Percentiles rank a stretch among this genome's conserved stretches.
phyloP scores from a whole-genome alignment of 2,329 filamentous ascomycete species.

The Penicillium sp. region DNA sequence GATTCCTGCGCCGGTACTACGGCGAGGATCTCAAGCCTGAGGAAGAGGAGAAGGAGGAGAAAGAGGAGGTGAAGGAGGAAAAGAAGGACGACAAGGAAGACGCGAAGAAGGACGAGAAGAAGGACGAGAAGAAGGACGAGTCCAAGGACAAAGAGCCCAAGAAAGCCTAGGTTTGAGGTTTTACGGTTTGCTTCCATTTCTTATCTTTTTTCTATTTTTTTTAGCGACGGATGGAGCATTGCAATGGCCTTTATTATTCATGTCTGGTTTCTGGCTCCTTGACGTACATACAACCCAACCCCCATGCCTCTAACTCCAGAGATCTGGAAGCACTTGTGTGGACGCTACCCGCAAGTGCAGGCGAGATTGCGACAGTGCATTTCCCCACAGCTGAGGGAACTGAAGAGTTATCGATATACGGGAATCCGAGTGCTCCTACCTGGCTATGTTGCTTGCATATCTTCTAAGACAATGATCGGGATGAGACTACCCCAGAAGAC shows the following conservation, averaged over 20 bases:
- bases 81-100: conserved; percentile 7
- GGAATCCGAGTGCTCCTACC: conserved; percentile 13
- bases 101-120: conserved; percentile 7
- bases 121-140: conserved; percentile 12
- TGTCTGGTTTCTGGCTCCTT: conserved; percentile 11
- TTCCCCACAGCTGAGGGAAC: conserved; percentile 10
- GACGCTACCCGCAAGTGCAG: background rate
- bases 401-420: conserved; percentile 12
- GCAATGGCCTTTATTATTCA: conserved; percentile 25
- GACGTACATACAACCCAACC: conserved; percentile 20
- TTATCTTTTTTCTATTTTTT: conserved; percentile 16
- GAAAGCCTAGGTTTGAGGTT: conserved; percentile 4
- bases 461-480: background rate
- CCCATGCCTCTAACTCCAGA: background rate
- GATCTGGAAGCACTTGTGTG: background rate
- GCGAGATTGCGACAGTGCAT: conserved; percentile 2
- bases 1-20: conserved; percentile 71
- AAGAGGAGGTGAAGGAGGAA: conserved; percentile 6
- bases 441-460: conserved; percentile 3
- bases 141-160: conserved; percentile 14
- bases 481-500: background rate
- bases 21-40: conserved; percentile 40
- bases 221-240: conserved; percentile 30
- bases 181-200: background rate
- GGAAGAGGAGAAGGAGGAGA: conserved; percentile 13